Evolutionary conservation across 768 basidiomycete species (phyloP).

Genomic region (Candolleomyces aberdarensis): DNA sequence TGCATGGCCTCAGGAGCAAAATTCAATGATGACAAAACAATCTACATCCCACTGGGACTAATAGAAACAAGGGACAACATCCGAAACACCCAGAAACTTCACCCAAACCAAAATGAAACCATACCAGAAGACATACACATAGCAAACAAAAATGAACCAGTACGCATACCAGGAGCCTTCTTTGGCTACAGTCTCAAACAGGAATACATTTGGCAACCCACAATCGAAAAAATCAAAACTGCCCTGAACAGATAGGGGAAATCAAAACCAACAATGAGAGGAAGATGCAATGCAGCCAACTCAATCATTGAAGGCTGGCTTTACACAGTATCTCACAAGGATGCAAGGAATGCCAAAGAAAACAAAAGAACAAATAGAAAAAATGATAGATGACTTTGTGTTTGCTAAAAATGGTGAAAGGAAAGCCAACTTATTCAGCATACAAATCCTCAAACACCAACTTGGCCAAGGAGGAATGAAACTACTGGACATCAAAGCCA

Average conservation of each 20-base stretch:
- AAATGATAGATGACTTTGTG: conserved; percentile 22
- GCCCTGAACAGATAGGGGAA: conserved; percentile 20
- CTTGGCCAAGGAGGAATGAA: conserved; percentile 19
- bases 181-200: conserved; percentile 25
- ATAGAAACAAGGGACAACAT: conserved; percentile 13
- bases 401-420: conserved; percentile 15
- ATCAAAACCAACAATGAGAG: conserved; percentile 17
- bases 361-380: conserved; percentile 17
- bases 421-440: conserved; percentile 12
- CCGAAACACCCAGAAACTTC: conserved; percentile 9
- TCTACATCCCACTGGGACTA: conserved; percentile 33
- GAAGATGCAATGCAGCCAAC: background rate
- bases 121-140: conserved; percentile 19
- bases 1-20: conserved; percentile 36
- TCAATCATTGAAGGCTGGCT: background rate
- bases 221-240: conserved; percentile 22
- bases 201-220: conserved; percentile 18
- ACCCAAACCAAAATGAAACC: conserved; percentile 25
- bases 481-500: conserved; percentile 19
- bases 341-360: conserved; percentile 18
- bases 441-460: conserved; percentile 14
- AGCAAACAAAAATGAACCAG: conserved; percentile 23
- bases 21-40: conserved; percentile 41
- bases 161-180: conserved; percentile 31
- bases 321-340: background rate